Base-by-base conservation (phyloP, 2,329 filamentous ascomycete species). In the Cladosporium sp. region DNA sequence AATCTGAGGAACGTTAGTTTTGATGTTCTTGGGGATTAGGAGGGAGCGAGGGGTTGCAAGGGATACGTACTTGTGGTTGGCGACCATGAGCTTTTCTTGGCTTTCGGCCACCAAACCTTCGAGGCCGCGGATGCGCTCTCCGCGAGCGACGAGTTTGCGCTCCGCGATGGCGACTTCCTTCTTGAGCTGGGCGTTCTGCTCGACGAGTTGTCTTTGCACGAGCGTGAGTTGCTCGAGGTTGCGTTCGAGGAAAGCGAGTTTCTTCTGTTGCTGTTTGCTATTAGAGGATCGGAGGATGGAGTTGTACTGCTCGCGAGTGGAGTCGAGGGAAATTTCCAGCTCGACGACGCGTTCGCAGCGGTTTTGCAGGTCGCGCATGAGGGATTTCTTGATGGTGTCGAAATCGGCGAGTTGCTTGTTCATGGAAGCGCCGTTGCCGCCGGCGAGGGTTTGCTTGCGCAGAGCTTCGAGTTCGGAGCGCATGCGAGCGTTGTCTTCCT, bases 91-190 rank as follows among this genome's bases (percentile, higher is more conserved):
- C 76, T 98, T 98, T 77, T 98, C 93, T 74, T 98, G 93, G 66
- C 89, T 95, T 69, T 98, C 93, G 69, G 95, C 90, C 62, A 98
- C 78, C 64, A 98, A 75, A 64, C 81, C 85, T 74, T 98, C 93
- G 39, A 98, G 77, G 67, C 88, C 94, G 69, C 94, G 85, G 67
- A 98, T 98, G 51, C 93, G 86, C 77, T 98, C 93, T 66, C 97
- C 97, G 61, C 93, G 80, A 19, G 93, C 93, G 68, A 95, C 94
- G 55, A 98, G 78, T 72, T 98, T 98, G 61, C 93, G 83, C 77
- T 98, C 93, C 0, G 93, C 93, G 66, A 98, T 98, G 49, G 93
- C 93, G 49, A 98, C 93, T 72, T 98, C 93, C 78, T 98, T 97
- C 83, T 98, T 98, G 63, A 98, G 78, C 55, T 85, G 86, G 60